Evolutionary conservation across 257 asterid genomes (phyloP).

Genomic region (Solanum arcanum): DNA sequence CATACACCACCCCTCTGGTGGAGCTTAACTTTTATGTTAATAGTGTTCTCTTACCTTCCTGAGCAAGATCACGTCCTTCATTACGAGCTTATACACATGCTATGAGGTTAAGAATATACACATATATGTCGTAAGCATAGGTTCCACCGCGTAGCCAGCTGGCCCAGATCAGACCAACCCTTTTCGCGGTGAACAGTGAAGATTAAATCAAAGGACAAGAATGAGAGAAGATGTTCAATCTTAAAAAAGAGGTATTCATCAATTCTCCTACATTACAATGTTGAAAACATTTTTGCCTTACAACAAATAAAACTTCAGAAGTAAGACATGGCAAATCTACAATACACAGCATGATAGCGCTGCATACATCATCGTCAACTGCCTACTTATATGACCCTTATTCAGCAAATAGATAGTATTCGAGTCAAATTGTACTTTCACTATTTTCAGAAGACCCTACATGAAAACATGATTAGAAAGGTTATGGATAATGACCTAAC

Average conservation of each 20-base stretch:
- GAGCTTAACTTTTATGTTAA: neutral
- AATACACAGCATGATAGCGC: neutral
- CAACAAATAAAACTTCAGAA: neutral
- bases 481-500: slow-evolving; percentile 6
- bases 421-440: neutral
- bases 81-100: neutral
- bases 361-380: neutral
- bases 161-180: neutral
- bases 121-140: neutral
- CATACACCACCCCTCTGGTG: neutral
- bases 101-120: neutral
- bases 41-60: neutral
- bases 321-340: neutral
- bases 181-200: neutral
- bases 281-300: neutral
- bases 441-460: neutral
- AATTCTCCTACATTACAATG: neutral
- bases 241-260: neutral
- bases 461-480: neutral
- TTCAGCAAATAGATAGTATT: neutral
- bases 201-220: neutral
- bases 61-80: neutral
- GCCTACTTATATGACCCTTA: neutral
- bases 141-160: neutral
- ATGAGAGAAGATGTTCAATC: neutral